These are phyloP conservation scores for Ogataea pignaliae DNA, from an alignment of 805 yeast species.

Conservation along the genomic window DNA sequence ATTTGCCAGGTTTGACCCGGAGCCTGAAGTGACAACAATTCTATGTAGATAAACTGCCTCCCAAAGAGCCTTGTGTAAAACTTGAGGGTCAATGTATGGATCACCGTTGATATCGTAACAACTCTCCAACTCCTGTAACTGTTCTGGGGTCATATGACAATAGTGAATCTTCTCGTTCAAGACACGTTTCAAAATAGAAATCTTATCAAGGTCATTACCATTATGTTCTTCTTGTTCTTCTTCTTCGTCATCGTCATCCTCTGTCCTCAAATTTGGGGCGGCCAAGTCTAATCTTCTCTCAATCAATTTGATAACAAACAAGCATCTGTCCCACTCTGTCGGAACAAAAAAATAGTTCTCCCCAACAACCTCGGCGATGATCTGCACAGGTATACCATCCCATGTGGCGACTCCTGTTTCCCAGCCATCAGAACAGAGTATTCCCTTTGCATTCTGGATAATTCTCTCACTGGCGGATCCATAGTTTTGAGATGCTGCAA, in stretches of 20 bases:
- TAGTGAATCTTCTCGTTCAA: constrained; percentile 40
- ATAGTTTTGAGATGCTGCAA: constrained; percentile 41
- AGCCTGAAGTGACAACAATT: constrained; percentile 30
- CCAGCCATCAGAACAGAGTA: constrained; percentile 47
- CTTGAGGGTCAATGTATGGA: constrained; percentile 35
- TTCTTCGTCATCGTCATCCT: too few species aligned
- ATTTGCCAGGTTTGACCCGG: constrained; percentile 26
- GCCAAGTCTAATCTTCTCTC: constrained; percentile 30
- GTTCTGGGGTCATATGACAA: constrained; percentile 47
- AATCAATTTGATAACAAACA: constrained; percentile 40
- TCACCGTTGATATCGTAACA: constrained; percentile 33
- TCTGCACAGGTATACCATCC: constrained; percentile 41
- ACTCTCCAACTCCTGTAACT: constrained; percentile 40
- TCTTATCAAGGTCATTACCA: constrained; percentile 14
- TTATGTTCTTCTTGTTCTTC: neutral
- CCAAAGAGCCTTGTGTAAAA: constrained; percentile 48
- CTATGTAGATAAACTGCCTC: constrained; percentile 39
- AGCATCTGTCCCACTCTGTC: constrained; percentile 51
- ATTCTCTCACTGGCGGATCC: constrained; percentile 44
- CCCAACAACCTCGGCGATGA: constrained; percentile 41
- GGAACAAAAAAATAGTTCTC: constrained; percentile 51
- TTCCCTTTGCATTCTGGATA: constrained; percentile 42
- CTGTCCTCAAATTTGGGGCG: too few species aligned
- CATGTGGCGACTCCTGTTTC: constrained; percentile 40
- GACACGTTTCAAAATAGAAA: constrained; percentile 26